Conservation (phyloP, 306 rosid genomes). For the Vicia sativa region DNA sequence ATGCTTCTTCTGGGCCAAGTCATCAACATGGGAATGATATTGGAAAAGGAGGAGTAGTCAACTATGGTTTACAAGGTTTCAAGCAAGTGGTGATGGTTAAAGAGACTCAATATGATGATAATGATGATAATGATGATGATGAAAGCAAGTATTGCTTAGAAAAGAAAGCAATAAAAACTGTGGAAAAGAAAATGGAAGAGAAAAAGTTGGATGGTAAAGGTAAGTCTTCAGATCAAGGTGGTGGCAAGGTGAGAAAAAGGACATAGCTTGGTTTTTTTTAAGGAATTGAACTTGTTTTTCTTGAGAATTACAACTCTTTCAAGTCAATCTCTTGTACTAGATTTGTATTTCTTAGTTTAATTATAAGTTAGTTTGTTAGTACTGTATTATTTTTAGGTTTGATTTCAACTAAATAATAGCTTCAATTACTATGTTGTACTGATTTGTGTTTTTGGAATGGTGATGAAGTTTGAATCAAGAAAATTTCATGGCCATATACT, state of each 20-base stretch:
- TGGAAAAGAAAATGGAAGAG: constrained; percentile 41
- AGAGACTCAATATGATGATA: not conserved
- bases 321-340: not conserved
- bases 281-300: not conserved
- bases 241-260: constrained; percentile 48
- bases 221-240: constrained; percentile 42
- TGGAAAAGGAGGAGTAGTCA: not conserved
- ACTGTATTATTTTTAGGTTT: constrained; percentile 25
- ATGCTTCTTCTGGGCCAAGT: constrained; percentile 93
- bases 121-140: not conserved
- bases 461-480: constrained; percentile 33
- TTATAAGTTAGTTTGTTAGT: constrained; percentile 20
- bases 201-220: constrained; percentile 40
- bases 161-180: constrained; percentile 43
- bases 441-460: constrained; percentile 22
- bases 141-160: constrained; percentile 38
- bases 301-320: not conserved
- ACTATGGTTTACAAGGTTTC: constrained; percentile 33
- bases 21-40: constrained; percentile 31
- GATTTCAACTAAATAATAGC: constrained; percentile 26
- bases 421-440: constrained; percentile 27
- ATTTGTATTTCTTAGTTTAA: not conserved
- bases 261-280: not conserved
- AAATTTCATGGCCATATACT: not conserved
- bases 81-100: constrained; percentile 29